Evolutionary conservation across 225 moss, liverwort and hornwort species (phyloP), one percentile per base, ranked within the genome.

Genomic region (Climacium dendroides): DNA sequence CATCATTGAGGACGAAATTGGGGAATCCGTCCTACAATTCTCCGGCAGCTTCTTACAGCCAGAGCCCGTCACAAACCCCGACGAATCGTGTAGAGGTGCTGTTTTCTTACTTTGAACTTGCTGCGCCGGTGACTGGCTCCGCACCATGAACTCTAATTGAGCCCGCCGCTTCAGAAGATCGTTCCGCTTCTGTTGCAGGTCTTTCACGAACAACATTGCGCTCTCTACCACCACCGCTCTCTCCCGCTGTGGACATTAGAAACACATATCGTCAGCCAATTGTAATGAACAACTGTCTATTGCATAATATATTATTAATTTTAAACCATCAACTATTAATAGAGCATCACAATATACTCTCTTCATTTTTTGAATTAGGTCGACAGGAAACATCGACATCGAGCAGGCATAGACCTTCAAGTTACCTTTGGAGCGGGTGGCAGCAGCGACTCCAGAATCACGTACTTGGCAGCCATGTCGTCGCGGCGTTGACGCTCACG

Each of bases 401-500:
- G 67, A 37, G 52, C 45, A 84, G 32, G 30, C 35, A 34, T 5
- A 50, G 55, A 50, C 25, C 37, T 50, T 57, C 29, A 23, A 65
- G n/a, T 73, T 62, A 93, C 93, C 87, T 92, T 93, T 7, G 90
- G 83, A 50, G 86, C 92, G 25, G 93, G 70, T 55, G 90, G 89
- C 83, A 93, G 90, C 74, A 93, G 85, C 57, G 93, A 90, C 85
- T 92, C 93, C 71, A 93, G 88, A 89, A 83, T 85, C 57, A 80
- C 45, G 74, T 92, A 93, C 82, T 92, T 93, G 29, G 84, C 82
- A 78, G 93, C 88, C 93, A 93, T 93, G 53, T 92, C 92, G 85
- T 93, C 93, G 50, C 93, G 92, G 78, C 93, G 93, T 76, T 89
- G 92, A 50, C 93, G 92, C 88, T 93, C 93, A 35, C 93, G 93